Conservation (phyloP, 805 yeast genomes). For the Dipodascus geniculatus region DNA sequence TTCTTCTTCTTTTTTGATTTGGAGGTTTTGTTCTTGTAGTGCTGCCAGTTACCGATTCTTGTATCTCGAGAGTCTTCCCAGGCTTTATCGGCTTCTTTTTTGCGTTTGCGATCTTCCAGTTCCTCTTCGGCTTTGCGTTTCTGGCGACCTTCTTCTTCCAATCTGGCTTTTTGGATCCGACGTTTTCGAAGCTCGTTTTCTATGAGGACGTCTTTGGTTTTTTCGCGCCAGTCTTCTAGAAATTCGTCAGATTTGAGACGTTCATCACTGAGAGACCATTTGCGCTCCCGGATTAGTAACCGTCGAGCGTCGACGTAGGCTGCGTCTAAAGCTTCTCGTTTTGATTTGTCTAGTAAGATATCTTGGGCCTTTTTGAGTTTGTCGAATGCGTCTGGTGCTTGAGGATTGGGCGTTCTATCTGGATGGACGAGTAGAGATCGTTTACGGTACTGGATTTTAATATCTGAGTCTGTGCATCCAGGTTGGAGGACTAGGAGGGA, state of each 20-base stretch:
- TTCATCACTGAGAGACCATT: conserved; percentile 30
- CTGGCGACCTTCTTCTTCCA: conserved; percentile 31
- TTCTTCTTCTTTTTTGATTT: conserved; percentile 38
- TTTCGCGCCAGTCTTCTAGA: conserved; percentile 30
- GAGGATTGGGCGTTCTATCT: conserved; percentile 42
- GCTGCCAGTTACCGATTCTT: conserved; percentile 51
- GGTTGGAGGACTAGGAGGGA: conserved; percentile 38
- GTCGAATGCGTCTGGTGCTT: conserved; percentile 59
- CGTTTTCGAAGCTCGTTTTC: conserved; percentile 37
- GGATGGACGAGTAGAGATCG: conserved; percentile 61
- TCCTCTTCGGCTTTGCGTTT: conserved; percentile 26
- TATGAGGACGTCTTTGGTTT: conserved; percentile 32
- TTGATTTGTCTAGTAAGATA: conserved; percentile 27
- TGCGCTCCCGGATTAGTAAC: conserved; percentile 27
- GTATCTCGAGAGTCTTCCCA: conserved; percentile 55
- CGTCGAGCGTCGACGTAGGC: conserved; percentile 35
- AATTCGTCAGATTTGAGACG: conserved; percentile 28
- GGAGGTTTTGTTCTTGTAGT: conserved; percentile 32
- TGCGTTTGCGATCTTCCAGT: conserved; percentile 24
- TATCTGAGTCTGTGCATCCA: conserved; percentile 29
- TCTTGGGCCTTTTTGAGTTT: conserved; percentile 43
- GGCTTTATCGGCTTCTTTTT: conserved; percentile 29
- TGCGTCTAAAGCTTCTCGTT: conserved; percentile 32
- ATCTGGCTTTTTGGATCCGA: conserved; percentile 30
- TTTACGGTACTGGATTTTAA: conserved; percentile 40